Conservation (phyloP, 176 grass and related monocot genomes). For the Bonia amplexicaulis region DNA sequence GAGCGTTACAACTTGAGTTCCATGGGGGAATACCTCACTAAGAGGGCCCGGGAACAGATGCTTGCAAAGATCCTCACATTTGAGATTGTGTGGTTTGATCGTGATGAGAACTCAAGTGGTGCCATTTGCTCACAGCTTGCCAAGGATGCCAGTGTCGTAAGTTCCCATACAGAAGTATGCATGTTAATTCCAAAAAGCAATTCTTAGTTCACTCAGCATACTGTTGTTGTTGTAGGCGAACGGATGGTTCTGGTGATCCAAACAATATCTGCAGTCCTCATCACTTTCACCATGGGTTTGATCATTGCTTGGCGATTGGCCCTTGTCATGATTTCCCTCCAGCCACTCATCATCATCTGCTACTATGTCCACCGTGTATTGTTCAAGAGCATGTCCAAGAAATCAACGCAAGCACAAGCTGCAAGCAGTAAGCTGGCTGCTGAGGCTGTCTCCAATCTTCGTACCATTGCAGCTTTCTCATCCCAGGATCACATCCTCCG, state of each 20-base stretch:
- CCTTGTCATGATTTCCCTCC: slow-evolving; percentile 76
- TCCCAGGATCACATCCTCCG: slow-evolving; percentile 66
- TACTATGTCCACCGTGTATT: slow-evolving; percentile 72
- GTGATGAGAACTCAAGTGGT: slow-evolving; percentile 77
- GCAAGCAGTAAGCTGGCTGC: slow-evolving; percentile 74
- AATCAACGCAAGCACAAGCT: slow-evolving; percentile 62
- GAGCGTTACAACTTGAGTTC: too few relatives aligned
- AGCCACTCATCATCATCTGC: slow-evolving; percentile 70
- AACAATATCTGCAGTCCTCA: slow-evolving; percentile 60
- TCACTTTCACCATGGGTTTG: slow-evolving; percentile 65
- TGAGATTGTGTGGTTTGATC: slow-evolving; percentile 82
- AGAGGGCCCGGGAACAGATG: slow-evolving; percentile 78
- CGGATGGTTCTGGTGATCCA: slow-evolving; percentile 72
- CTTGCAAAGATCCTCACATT: slow-evolving; percentile 74
- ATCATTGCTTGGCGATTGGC: slow-evolving; percentile 70
- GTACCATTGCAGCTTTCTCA: slow-evolving; percentile 76
- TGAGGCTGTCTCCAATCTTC: slow-evolving; percentile 71
- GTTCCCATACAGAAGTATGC: not conserved
- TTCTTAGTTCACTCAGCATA: not conserved
- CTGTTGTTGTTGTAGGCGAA: slow-evolving; percentile 38
- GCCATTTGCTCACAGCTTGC: slow-evolving; percentile 70
- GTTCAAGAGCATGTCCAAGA: slow-evolving; percentile 64
- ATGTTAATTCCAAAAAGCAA: not conserved
- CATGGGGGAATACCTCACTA: slow-evolving; percentile 90
- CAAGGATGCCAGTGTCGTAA: slow-evolving; percentile 71